Conservation (phyloP, 768 basidiomycete species). For the Mrakia gelida region DNA sequence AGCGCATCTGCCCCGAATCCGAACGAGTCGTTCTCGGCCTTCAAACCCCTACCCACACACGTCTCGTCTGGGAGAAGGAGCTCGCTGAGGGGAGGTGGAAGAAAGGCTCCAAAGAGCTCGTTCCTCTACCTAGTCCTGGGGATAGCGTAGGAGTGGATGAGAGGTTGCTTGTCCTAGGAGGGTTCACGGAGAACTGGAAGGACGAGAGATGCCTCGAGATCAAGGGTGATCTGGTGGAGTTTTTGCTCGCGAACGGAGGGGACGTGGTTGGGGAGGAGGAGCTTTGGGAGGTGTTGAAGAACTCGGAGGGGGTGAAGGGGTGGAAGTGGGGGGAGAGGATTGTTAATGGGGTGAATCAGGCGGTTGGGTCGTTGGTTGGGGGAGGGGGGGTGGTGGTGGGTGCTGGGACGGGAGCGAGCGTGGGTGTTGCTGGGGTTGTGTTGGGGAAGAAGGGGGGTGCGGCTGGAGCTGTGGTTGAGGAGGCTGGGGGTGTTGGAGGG, state of each 20-base stretch:
- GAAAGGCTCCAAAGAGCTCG: background rate
- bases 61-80: background rate
- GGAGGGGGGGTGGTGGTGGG: background rate
- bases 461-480: background rate
- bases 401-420: background rate
- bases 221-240: background rate
- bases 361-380: background rate
- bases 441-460: background rate
- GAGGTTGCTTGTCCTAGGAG: no score
- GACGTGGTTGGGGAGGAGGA: background rate
- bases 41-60: background rate
- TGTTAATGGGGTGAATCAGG: background rate
- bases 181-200: background rate
- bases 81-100: background rate
- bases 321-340: constrained; percentile 12
- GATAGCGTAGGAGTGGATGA: background rate
- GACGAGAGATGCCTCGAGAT: constrained; percentile 5
- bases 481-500: background rate
- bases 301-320: background rate
- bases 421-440: background rate
- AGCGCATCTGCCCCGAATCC: background rate
- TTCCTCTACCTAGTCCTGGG: background rate
- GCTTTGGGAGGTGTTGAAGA: background rate
- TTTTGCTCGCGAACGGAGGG: background rate
- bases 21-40: background rate